A percentile compares a stretch with the other conserved stretches of the same genome.
Conservation (phyloP, 2,329 filamentous ascomycete species). For the Hymenotorrendiella dingleyae region DNA sequence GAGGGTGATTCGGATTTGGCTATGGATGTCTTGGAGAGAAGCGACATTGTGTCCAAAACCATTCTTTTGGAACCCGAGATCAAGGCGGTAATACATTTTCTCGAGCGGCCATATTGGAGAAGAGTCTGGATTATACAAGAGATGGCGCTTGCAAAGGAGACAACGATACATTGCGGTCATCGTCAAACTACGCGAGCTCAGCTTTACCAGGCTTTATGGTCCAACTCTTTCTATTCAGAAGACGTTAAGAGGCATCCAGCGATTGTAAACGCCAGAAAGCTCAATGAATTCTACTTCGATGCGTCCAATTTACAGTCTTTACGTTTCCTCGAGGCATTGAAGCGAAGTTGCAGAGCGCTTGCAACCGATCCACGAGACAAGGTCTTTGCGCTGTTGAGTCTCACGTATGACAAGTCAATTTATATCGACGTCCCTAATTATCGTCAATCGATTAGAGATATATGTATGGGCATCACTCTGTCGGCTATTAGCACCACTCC, state of each 20-base stretch:
- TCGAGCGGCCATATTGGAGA: slow-evolving; percentile 1
- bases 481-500: neutral
- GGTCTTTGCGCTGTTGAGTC: slow-evolving; percentile 9
- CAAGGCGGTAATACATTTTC: neutral
- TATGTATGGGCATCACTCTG: neutral
- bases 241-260: neutral
- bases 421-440: slow-evolving; percentile 3
- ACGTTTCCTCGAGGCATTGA: neutral
- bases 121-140: slow-evolving; percentile 7
- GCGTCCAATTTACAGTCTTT: neutral
- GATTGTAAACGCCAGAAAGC: neutral
- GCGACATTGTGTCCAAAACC: neutral
- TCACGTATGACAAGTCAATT: slow-evolving; percentile 2
- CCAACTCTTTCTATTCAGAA: neutral
- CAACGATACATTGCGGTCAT: neutral
- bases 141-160: neutral
- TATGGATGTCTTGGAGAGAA: neutral
- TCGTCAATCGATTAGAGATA: neutral
- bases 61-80: neutral
- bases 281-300: neutral
- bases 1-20: neutral
- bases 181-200: neutral
- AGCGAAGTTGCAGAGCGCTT: neutral
- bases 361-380: slow-evolving; percentile 8
- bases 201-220: neutral